Percentiles rank a stretch among this genome's conserved stretches.
Conservation (phyloP, 2,329 filamentous ascomycete genomes). For the Fusarium xyrophilum region DNA sequence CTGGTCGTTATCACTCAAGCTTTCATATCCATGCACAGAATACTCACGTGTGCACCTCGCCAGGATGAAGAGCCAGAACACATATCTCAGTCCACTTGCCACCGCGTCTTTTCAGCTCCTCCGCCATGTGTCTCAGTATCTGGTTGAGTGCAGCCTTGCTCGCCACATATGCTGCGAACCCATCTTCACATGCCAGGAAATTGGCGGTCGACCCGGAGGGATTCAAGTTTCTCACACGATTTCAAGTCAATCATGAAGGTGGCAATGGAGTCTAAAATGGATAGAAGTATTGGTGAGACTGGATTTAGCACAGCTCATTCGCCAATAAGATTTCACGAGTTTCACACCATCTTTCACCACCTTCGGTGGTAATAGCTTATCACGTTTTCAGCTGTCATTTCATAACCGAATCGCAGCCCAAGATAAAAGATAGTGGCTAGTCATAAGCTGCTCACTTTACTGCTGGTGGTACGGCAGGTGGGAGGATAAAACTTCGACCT, state of each 20-base stretch:
- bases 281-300: neutral
- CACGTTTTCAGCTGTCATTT: neutral
- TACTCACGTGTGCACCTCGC: neutral
- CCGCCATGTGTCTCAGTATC: neutral
- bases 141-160: neutral
- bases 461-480: neutral
- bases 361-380: neutral
- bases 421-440: rapidly evolving
- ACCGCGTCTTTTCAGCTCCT: neutral
- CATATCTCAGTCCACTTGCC: neutral
- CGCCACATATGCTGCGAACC: rapidly evolving
- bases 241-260: no score
- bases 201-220: neutral
- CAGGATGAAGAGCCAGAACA: neutral
- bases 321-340: neutral
- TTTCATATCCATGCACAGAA: rapidly evolving
- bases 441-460: neutral
- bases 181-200: neutral
- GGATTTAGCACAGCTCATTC: neutral
- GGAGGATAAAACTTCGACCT: rapidly evolving
- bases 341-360: rapidly evolving
- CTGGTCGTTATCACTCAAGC: rapidly evolving
- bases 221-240: no score
- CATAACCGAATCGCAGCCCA: rapidly evolving
- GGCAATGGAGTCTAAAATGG: neutral